Evolutionary conservation across 2,329 filamentous ascomycete genomes (phyloP), one percentile per base, ranked within the genome.

Genomic region (Rhytidhysteron rufulum): DNA sequence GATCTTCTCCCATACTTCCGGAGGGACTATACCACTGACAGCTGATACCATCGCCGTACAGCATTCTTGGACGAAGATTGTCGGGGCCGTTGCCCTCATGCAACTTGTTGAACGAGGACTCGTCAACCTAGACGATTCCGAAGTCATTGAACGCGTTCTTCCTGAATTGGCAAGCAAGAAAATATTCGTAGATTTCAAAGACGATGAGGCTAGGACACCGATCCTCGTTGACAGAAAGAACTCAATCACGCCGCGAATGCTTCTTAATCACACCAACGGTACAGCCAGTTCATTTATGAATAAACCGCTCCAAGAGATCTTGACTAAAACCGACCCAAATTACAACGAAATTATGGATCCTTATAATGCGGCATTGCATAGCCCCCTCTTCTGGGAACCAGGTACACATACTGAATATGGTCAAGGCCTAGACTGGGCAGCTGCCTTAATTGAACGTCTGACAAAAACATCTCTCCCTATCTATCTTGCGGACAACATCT

Each of bases 191-290:
- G 52, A 51, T 0, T 51, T 39, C 25, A 42, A 42, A 2, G 40
- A 41, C 0, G 24, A 34, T 3, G 8, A 24, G 1, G 38, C 31
- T 20, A 50, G 44, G 29, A 15, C 37, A 2, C 47, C 40, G 35
- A 40, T 44, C 5, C 42, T 57, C 7, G 51, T 49, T 21, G 45
- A 50, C 2, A 19, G 34, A 13, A 44, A 37, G 4, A 41, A 41
- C 2, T 33, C 42, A 0, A 54, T 60, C 5, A 58, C 54, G 29
- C 48, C 52, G 1, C 40, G 54, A 2, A 55, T 55, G 51, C 62
- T 78, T 1, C 62, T 78, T n/a, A 72, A 70, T 0, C 74, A 78
- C 50, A 74, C 71, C 0, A 56, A 67, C 11, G 75, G 75, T 5
- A 51, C 71, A 1, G 67, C 61, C 1, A 69, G 71, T 41, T 67